Percentiles rank a stretch among this genome's conserved stretches.
Conservation (phyloP, 129 eudicot species). For the Chrysanthemum makinoi region DNA sequence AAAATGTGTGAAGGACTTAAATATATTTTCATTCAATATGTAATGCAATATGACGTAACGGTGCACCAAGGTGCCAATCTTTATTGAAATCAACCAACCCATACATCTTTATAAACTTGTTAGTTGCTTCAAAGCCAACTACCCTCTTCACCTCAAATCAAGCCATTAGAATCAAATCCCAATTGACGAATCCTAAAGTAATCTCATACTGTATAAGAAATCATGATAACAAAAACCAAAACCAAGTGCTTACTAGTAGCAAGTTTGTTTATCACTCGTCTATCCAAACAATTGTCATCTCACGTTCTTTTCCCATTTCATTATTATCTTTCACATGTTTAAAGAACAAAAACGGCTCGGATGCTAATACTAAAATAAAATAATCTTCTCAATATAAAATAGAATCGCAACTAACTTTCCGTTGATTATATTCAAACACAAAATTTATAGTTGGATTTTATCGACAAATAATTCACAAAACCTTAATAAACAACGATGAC, state of each 20-base stretch:
- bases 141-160: slow-evolving; percentile 22
- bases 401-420: not conserved
- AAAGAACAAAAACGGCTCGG: not conserved
- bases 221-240: not conserved
- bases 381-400: too few species aligned
- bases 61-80: too few species aligned
- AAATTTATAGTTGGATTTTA: not conserved
- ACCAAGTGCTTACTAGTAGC: not conserved
- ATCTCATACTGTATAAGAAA: slow-evolving; percentile 14
- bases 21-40: too few species aligned
- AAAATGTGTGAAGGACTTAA: too few species aligned
- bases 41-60: too few species aligned
- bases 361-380: too few species aligned
- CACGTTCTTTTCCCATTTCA: slow-evolving; percentile 2
- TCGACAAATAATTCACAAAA: too few species aligned
- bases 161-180: not conserved
- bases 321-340: slow-evolving; percentile 10
- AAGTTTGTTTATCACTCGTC: slow-evolving; percentile 15
- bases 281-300: slow-evolving; percentile 5
- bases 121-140: slow-evolving; percentile 31
- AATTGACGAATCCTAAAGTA: slow-evolving; percentile 19
- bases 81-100: not conserved
- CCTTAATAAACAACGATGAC: too few species aligned
- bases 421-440: not conserved
- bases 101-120: slow-evolving; percentile 5